phyloP scores from a whole-genome alignment of 2,329 filamentous ascomycete species.

The Podosphaera aphanis region DNA sequence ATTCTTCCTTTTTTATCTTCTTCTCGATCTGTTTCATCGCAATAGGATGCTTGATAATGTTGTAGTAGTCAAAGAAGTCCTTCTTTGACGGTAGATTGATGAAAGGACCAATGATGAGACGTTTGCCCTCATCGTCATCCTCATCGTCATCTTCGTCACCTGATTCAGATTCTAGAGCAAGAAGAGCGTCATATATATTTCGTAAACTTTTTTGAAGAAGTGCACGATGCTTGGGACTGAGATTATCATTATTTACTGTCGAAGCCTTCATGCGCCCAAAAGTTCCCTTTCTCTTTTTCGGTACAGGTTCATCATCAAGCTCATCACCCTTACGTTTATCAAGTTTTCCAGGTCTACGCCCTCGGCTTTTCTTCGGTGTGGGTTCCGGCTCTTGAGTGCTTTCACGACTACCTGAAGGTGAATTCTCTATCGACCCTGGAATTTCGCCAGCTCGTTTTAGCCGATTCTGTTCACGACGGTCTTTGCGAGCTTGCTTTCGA shows the following conservation, averaged over 20 bases:
- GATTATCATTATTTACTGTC: constrained; percentile 24
- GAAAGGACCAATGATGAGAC: constrained; percentile 81
- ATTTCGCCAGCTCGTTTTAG: constrained; percentile 27
- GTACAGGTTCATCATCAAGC: constrained; percentile 38
- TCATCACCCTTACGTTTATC: constrained; percentile 69
- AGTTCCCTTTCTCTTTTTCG: constrained; percentile 56
- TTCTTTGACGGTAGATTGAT: constrained; percentile 74
- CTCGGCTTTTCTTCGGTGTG: constrained; percentile 55
- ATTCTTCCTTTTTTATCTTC: constrained; percentile 92
- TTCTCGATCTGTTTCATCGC: constrained; percentile 88
- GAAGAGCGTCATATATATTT: constrained; percentile 53
- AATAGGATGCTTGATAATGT: constrained; percentile 78
- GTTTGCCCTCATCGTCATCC: constrained; percentile 33
- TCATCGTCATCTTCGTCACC: constrained; percentile 23
- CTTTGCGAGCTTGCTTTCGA: constrained; percentile 66
- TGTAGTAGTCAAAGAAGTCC: constrained; percentile 84
- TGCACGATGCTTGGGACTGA: constrained; percentile 46
- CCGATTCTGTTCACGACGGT: constrained; percentile 56
- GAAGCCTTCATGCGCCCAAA: constrained; percentile 40
- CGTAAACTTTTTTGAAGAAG: constrained; percentile 62
- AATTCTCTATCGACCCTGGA: constrained; percentile 30
- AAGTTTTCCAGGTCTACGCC: constrained; percentile 45
- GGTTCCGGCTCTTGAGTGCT: constrained; percentile 62
- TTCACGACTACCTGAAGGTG: constrained; percentile 51
- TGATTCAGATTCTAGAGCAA: constrained; percentile 52